Percentiles rank a stretch among this genome's conserved stretches.
phyloP scores from a whole-genome alignment of 306 rosid genomes.

The Vigna hirtella region DNA sequence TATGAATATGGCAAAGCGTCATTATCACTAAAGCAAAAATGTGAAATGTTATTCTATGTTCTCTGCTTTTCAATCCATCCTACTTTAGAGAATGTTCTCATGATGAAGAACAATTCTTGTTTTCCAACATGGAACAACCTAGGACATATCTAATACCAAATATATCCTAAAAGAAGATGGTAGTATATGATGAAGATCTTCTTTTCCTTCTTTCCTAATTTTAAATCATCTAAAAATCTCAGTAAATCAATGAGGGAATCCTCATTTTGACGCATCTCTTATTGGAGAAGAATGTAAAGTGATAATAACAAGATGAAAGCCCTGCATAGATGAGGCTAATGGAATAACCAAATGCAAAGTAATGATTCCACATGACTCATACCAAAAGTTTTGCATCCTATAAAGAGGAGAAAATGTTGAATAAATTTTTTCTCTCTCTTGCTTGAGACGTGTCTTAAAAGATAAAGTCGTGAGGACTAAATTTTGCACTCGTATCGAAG shows the following conservation, averaged over 20 bases:
- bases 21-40: slow-evolving; percentile 11
- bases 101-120: slow-evolving; percentile 17
- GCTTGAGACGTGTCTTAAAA: neutral
- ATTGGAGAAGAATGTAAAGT: slow-evolving; percentile 63
- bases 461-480: neutral
- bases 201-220: slow-evolving; percentile 29
- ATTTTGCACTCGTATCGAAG: neutral
- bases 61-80: neutral
- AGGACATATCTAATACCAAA: slow-evolving; percentile 20
- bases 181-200: neutral
- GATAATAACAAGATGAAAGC: slow-evolving; percentile 64
- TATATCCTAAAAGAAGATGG: slow-evolving; percentile 3
- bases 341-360: slow-evolving; percentile 64
- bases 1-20: neutral
- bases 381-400: slow-evolving; percentile 27
- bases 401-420: neutral
- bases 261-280: slow-evolving; percentile 2
- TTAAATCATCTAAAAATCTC: neutral
- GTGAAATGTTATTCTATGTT: neutral
- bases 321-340: slow-evolving; percentile 67
- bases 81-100: slow-evolving; percentile 25
- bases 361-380: slow-evolving; percentile 11
- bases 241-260: slow-evolving; percentile 23
- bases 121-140: slow-evolving; percentile 32
- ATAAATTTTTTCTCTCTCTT: neutral